These are phyloP conservation scores for Rhynchosporium agropyri DNA, from an alignment of 2,329 filamentous ascomycete species.

Conservation along the genomic window DNA sequence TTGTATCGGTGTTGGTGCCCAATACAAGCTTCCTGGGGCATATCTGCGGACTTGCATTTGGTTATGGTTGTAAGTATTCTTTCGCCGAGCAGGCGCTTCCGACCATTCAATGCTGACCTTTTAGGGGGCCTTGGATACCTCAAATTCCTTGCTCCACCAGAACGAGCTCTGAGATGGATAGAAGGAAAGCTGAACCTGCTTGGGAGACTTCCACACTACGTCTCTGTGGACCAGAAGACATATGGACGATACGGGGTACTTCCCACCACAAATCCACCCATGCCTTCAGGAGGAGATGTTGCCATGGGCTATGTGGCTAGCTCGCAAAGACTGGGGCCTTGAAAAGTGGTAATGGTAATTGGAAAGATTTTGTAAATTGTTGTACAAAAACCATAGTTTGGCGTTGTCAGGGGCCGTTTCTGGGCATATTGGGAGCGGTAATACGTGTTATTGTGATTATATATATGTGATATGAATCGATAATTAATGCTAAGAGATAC, in stretches of 20 bases:
- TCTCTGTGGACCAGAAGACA: constrained; percentile 94
- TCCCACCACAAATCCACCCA: constrained; percentile 55
- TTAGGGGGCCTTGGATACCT: constrained; percentile 84
- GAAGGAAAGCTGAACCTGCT: constrained; percentile 87
- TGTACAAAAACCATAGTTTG: constrained; percentile 37
- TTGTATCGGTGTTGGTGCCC: constrained; percentile 76
- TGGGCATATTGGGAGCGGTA: constrained; percentile 15
- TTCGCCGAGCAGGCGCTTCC: neutral
- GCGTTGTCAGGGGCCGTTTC: constrained; percentile 27
- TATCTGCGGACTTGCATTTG: constrained; percentile 78
- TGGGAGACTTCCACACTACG: constrained; percentile 83
- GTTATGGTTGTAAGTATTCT: constrained; percentile 74
- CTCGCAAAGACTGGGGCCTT: constrained; percentile 71
- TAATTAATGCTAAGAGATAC: constrained; percentile 8
- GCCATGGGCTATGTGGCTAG: constrained; percentile 65
- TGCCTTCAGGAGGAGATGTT: constrained; percentile 46
- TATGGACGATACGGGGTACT: constrained; percentile 91
- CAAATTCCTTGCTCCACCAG: constrained; percentile 85
- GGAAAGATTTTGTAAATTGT: constrained; percentile 20
- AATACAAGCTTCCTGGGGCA: constrained; percentile 85
- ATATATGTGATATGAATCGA: constrained; percentile 24
- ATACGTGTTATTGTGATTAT: constrained; percentile 22
- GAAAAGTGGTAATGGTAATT: constrained; percentile 36
- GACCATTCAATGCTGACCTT: constrained; percentile 31
- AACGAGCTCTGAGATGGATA: constrained; percentile 83